These are phyloP conservation scores for Mycosarcoma mackinlayi DNA, from an alignment of 1,284 basidiomycete genomes.

Conservation along the genomic window DNA sequence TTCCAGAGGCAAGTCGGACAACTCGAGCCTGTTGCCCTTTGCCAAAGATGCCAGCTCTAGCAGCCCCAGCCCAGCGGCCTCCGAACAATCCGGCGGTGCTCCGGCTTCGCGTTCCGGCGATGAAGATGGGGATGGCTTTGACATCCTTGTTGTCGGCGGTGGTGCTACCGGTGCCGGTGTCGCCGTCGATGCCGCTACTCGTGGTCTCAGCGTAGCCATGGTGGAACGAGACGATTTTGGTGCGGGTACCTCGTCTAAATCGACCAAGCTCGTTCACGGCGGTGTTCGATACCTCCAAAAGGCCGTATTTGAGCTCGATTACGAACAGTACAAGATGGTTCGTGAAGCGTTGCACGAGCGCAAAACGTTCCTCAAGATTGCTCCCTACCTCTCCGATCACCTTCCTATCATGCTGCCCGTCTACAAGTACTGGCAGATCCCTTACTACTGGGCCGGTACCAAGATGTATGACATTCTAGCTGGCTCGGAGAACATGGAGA, in stretches of 20 bases:
- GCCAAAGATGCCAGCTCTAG: constrained; percentile 51
- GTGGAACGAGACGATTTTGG: constrained; percentile 94
- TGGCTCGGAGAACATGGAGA: constrained; percentile 96
- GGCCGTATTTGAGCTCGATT: constrained; percentile 94
- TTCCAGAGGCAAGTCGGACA: constrained; percentile 42
- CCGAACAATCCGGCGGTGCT: constrained; percentile 36
- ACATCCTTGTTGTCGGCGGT: constrained; percentile 86
- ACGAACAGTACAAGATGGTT: constrained; percentile 87
- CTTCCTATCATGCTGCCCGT: constrained; percentile 94
- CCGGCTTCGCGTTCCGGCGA: constrained; percentile 32
- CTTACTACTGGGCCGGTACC: constrained; percentile 94
- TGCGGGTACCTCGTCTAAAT: constrained; percentile 91
- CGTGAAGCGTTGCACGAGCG: constrained; percentile 92
- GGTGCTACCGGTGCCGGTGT: constrained; percentile 95
- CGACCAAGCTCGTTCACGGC: constrained; percentile 96
- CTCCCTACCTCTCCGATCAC: constrained; percentile 90
- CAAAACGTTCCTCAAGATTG: constrained; percentile 91
- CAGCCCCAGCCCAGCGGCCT: constrained; percentile 60
- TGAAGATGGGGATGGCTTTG: constrained; percentile 64
- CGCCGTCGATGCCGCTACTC: constrained; percentile 89
- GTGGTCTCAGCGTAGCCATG: constrained; percentile 90
- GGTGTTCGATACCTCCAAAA: constrained; percentile 97
- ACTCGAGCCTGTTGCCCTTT: constrained; percentile 48
- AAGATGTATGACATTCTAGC: constrained; percentile 97
- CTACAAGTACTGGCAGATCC: constrained; percentile 92